A percentile compares a stretch with the other conserved stretches of the same genome.
Evolutionary conservation across 2,329 filamentous ascomycete genomes (phyloP).

Genomic region (Biscogniauxia sp.): DNA sequence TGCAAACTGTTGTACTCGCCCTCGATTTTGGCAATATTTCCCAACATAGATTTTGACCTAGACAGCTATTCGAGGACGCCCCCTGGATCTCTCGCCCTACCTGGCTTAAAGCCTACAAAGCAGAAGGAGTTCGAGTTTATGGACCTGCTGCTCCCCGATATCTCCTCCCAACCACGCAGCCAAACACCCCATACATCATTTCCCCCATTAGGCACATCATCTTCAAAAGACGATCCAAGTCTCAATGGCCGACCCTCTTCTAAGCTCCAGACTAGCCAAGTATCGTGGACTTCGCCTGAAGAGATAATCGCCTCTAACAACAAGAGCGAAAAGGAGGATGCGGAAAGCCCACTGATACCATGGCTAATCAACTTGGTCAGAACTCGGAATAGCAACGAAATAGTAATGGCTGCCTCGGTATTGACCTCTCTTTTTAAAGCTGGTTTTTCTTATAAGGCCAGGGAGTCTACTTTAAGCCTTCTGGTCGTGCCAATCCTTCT

Average conservation of each 20-base stretch:
- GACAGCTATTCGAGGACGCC: conserved; percentile 47
- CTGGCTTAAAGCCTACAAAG: conserved; percentile 46
- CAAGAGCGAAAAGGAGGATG: conserved; percentile 49
- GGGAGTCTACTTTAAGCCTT: conserved; percentile 63
- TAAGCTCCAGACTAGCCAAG: conserved; percentile 25
- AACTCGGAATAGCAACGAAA: conserved; percentile 53
- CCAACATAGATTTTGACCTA: conserved; percentile 53
- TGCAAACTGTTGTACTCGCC: conserved; percentile 69
- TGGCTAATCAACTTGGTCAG: conserved; percentile 69
- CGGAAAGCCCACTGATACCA: conserved; percentile 69
- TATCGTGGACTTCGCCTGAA: conserved; percentile 27
- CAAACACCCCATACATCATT: conserved; percentile 41
- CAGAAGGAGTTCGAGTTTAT: conserved; percentile 52
- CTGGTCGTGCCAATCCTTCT: conserved; percentile 70
- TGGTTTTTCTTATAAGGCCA: conserved; percentile 61
- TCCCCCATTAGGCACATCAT: conserved; percentile 49
- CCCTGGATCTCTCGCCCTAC: conserved; percentile 53
- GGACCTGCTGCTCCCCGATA: conserved; percentile 62
- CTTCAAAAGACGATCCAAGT: conserved; percentile 37
- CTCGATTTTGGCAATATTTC: conserved; percentile 67
- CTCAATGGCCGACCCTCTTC: conserved; percentile 26
- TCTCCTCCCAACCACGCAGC: conserved; percentile 40
- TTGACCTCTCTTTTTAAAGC: conserved; percentile 68
- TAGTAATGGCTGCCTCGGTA: conserved; percentile 67
- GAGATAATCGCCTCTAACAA: conserved; percentile 19